phyloP scores from a whole-genome alignment of 371 early-diverging fungal genomes.

The Syncephalastrum sp. region DNA sequence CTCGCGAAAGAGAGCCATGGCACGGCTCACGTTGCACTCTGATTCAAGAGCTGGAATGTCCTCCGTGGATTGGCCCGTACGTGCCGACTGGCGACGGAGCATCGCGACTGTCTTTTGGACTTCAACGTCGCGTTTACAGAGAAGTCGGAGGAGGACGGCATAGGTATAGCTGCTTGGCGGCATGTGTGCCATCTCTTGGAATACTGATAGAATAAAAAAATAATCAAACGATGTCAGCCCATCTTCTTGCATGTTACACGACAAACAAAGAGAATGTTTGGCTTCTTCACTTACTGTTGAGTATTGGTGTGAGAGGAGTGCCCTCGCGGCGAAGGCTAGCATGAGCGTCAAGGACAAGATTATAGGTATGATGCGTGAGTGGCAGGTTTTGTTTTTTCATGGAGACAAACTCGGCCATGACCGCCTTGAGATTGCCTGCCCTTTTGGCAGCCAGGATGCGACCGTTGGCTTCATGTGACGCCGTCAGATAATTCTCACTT shows the following conservation, averaged over 20 bases:
- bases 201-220: constrained; percentile 25
- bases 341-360: constrained; percentile 45
- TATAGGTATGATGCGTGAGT: constrained; percentile 45
- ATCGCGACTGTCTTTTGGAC: constrained; percentile 47
- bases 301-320: constrained; percentile 28
- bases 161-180: constrained; percentile 40
- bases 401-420: constrained; percentile 28
- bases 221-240: constrained; percentile 1
- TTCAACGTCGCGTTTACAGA: constrained; percentile 50
- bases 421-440: constrained; percentile 32
- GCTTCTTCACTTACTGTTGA: constrained; percentile 28
- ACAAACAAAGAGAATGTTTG: background rate
- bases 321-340: constrained; percentile 41
- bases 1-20: constrained; percentile 34
- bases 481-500: background rate
- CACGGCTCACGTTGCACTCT: constrained; percentile 36
- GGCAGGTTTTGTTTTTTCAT: constrained; percentile 31
- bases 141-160: constrained; percentile 30
- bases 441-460: constrained; percentile 34
- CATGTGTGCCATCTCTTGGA: constrained; percentile 42
- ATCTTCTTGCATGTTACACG: constrained; percentile 5
- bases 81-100: constrained; percentile 39
- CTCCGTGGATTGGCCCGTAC: constrained; percentile 22
- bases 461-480: constrained; percentile 21
- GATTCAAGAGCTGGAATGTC: constrained; percentile 32